Percentiles rank a stretch among this genome's conserved stretches.
Conservation (phyloP, 1,284 basidiomycete genomes). For the Trametes sp. region DNA sequence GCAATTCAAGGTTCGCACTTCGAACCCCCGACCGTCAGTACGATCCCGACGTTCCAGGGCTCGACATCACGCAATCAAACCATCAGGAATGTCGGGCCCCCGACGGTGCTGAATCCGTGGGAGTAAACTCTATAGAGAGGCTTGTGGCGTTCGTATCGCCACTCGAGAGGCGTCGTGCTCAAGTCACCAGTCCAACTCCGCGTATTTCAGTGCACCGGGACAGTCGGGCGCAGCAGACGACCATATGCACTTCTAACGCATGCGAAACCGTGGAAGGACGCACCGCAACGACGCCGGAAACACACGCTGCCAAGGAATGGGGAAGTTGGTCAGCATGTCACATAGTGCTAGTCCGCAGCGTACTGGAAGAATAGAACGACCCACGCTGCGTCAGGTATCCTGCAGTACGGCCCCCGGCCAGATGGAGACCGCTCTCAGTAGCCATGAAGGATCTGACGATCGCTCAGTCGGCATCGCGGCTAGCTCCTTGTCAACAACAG, state of each 20-base stretch:
- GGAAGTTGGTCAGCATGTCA: constrained; percentile 4
- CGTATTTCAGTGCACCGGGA: constrained; percentile 6
- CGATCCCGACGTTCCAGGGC: constrained; percentile 7
- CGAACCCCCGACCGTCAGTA: constrained; percentile 8
- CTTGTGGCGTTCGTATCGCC: neutral
- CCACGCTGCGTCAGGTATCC: neutral
- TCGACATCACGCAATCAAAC: constrained; percentile 16
- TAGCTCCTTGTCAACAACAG: neutral
- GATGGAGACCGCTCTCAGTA: neutral
- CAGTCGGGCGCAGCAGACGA: constrained; percentile 23
- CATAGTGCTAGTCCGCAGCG: constrained; percentile 13
- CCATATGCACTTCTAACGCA: constrained; percentile 4
- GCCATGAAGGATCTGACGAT: neutral
- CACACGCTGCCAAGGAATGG: neutral
- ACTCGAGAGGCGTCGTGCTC: neutral
- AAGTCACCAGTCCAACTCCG: constrained; percentile 1
- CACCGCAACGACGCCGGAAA: constrained; percentile 5
- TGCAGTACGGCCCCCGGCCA: neutral
- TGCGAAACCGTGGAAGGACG: constrained; percentile 11
- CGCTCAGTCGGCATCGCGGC: neutral
- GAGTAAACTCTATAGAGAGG: neutral
- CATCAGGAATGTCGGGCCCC: constrained; percentile 31
- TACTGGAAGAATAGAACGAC: neutral
- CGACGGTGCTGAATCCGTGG: constrained; percentile 24
- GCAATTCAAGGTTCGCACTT: constrained; percentile 11